Evolutionary conservation across 139 green algal species (phyloP).

Genomic region (Nannochloris sp.): DNA sequence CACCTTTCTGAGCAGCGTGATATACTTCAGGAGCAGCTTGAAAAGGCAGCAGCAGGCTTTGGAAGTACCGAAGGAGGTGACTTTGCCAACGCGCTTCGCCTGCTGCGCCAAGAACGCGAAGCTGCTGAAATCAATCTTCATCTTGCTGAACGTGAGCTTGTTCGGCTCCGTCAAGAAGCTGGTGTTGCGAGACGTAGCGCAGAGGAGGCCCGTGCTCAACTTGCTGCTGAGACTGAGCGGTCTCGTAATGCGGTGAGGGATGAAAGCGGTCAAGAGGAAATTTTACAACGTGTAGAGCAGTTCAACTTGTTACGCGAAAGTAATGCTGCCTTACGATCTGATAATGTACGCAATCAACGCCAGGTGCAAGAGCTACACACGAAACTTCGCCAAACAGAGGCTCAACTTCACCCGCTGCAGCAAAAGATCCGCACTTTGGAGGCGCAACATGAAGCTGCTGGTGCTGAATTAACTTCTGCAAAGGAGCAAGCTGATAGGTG

Average conservation of each 20-base stretch:
- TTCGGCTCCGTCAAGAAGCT: slow-evolving; percentile 20
- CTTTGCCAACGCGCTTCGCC: slow-evolving; percentile 25
- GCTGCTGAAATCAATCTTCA: slow-evolving; percentile 29
- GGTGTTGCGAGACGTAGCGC: slow-evolving; percentile 14
- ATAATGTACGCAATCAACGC: slow-evolving; percentile 1
- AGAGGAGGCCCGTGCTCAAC: slow-evolving; percentile 29
- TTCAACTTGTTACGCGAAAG: slow-evolving; percentile 45
- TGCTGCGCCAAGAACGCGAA: slow-evolving; percentile 44
- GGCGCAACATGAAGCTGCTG: slow-evolving; percentile 8
- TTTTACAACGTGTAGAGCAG: slow-evolving; percentile 31
- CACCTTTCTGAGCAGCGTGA: slow-evolving; percentile 31
- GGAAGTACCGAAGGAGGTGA: slow-evolving; percentile 12
- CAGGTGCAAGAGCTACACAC: slow-evolving; percentile 2
- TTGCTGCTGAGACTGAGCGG: slow-evolving; percentile 21
- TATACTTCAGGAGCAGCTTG: slow-evolving; percentile 39
- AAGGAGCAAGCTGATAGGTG: slow-evolving; percentile 25
- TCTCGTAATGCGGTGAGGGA: slow-evolving; percentile 10
- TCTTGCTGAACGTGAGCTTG: slow-evolving; percentile 34
- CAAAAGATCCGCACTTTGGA: slow-evolving; percentile 9
- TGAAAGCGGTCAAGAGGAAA: slow-evolving; percentile 22
- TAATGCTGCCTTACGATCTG: slow-evolving; percentile 34
- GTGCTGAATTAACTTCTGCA: slow-evolving; percentile 14
- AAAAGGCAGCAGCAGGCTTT: slow-evolving; percentile 19
- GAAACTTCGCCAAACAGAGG: slow-evolving; percentile 5
- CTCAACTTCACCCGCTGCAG: slow-evolving; percentile 13